phyloP scores from a whole-genome alignment of 1,284 basidiomycete species.

The Ceratobasidium sp. region DNA sequence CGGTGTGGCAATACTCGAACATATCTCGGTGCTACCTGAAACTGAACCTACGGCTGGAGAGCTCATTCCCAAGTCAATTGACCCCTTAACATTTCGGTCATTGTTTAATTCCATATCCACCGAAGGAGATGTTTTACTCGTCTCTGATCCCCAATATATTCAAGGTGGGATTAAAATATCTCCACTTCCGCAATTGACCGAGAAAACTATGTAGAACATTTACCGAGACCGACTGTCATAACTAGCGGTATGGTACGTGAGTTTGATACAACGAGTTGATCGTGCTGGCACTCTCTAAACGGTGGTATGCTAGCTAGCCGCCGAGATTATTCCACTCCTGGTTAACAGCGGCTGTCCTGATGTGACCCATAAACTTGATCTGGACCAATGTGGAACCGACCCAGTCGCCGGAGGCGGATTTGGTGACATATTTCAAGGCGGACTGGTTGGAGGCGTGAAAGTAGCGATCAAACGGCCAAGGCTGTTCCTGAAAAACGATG shows the following conservation, averaged over 20 bases:
- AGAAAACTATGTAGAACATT: too few species aligned
- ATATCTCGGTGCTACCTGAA: background rate
- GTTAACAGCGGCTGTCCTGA: background rate
- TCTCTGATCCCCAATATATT: too few species aligned
- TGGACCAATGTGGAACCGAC: background rate
- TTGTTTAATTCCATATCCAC: background rate
- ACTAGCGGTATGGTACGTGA: background rate
- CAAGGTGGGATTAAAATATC: too few species aligned
- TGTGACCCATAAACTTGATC: background rate
- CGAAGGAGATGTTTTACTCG: too few species aligned
- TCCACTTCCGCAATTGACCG: too few species aligned
- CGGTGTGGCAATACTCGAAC: background rate
- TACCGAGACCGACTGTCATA: background rate
- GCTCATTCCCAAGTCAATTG: background rate
- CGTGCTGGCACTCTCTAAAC: background rate
- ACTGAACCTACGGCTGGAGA: too few species aligned
- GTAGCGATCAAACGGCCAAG: background rate
- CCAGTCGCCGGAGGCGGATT: constrained; percentile 1
- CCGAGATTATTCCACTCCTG: background rate
- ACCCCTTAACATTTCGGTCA: background rate
- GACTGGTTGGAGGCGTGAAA: background rate
- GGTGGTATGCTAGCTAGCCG: background rate
- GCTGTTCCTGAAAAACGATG: background rate
- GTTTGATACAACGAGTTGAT: background rate
- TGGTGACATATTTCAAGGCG: background rate